phyloP scores from a whole-genome alignment of 2,329 filamentous ascomycete species.

The Stagonosporopsis tanaceti region DNA sequence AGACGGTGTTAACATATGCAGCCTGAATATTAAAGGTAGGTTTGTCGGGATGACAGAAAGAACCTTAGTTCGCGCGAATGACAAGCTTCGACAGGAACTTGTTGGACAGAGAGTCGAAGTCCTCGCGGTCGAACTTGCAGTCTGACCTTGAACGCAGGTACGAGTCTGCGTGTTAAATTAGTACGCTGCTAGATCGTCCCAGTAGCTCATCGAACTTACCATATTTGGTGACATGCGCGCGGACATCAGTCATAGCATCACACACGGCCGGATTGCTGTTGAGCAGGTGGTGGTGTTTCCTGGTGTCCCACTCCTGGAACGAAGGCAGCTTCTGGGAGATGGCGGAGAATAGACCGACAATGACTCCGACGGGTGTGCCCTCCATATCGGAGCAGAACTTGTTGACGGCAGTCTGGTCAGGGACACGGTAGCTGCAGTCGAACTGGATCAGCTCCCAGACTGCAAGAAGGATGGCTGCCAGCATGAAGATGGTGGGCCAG shows the following conservation, averaged over 20 bases:
- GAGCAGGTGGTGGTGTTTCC: conserved; percentile 87
- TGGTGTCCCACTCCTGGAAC: conserved; percentile 92
- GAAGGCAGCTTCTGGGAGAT: conserved; percentile 96
- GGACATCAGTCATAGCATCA: conserved; percentile 95
- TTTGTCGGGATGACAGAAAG: conserved; percentile 15
- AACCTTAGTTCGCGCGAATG: conserved; percentile 82
- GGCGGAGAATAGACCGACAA: conserved; percentile 95
- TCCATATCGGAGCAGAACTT: conserved; percentile 99
- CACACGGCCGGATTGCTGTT: conserved; percentile 92
- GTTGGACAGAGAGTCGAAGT: conserved; percentile 95
- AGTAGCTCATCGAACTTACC: conserved; percentile 66
- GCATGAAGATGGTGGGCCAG: conserved; percentile 98
- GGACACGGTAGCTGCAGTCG: conserved; percentile 94
- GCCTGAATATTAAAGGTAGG: conserved; percentile 26
- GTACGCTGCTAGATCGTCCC: conserved; percentile 30
- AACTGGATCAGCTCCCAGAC: conserved; percentile 99
- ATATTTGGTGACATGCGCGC: conserved; percentile 90
- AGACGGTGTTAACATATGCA: conserved; percentile 26
- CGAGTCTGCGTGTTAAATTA: conserved; percentile 70
- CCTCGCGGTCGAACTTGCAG: conserved; percentile 84
- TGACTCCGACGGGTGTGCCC: conserved; percentile 91
- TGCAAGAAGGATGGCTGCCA: conserved; percentile 88
- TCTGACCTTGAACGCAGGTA: conserved; percentile 84
- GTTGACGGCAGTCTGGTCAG: conserved; percentile 81
- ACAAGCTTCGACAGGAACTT: conserved; percentile 97